phyloP scores from a whole-genome alignment of 495 filamentous ascomycete species.

The Letharia columbiana region DNA sequence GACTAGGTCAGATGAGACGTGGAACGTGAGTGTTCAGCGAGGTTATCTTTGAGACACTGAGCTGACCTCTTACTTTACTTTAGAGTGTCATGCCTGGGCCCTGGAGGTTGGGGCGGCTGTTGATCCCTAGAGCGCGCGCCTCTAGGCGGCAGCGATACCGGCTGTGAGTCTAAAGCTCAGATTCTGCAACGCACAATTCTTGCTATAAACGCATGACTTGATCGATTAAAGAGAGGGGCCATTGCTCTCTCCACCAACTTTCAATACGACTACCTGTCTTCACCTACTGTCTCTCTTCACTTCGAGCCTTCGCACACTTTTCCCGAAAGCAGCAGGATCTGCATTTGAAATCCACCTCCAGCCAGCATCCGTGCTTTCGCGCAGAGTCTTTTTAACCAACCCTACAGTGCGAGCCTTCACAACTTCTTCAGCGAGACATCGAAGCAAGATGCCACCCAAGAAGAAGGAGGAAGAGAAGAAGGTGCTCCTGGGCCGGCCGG shows the following conservation, averaged over 20 bases:
- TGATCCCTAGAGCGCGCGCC: background rate
- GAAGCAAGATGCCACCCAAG: conserved; percentile 47
- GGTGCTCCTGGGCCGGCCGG: conserved; percentile 75
- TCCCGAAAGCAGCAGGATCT: conserved; percentile 45
- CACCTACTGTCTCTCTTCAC: conserved; percentile 31
- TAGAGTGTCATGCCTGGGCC: background rate
- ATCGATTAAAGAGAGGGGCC: conserved; percentile 8
- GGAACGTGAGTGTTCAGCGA: too few species aligned
- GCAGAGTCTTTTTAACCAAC: conserved; percentile 26
- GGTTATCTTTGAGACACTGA: background rate
- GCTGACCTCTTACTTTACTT: too few species aligned
- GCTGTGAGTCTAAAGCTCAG: background rate
- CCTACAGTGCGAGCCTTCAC: conserved; percentile 15
- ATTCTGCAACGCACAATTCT: background rate
- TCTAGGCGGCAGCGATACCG: background rate
- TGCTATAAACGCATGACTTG: background rate
- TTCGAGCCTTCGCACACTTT: conserved; percentile 32
- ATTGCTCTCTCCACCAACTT: conserved; percentile 7
- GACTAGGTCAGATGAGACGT: background rate
- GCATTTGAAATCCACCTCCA: conserved; percentile 35
- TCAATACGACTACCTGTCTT: conserved; percentile 34
- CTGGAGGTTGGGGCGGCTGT: background rate
- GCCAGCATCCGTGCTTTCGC: conserved; percentile 18
- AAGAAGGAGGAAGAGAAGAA: conserved; percentile 48
- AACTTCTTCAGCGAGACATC: background rate